phyloP scores from a whole-genome alignment of 169 alveolate genomes.

The Plasmodium vinckei region DNA sequence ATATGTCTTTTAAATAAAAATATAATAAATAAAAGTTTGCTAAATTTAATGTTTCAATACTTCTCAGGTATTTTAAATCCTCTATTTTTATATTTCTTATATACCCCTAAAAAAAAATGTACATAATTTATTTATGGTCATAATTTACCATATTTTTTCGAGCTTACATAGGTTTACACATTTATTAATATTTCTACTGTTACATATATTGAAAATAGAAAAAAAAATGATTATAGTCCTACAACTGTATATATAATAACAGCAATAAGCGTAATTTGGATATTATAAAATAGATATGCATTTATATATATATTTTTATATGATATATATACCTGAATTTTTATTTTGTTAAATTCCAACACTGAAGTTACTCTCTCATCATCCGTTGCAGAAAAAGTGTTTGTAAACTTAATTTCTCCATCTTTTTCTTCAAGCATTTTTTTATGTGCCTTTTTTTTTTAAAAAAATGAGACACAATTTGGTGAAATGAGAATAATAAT shows the following conservation, averaged over 20 bases:
- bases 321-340: conserved; percentile 18
- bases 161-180: no score
- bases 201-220: no score
- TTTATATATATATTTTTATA: not conserved
- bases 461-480: not conserved
- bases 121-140: no score
- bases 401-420: conserved; percentile 5
- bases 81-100: conserved; percentile 48
- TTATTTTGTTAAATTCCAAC: conserved; percentile 33
- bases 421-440: conserved; percentile 13
- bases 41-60: conserved; percentile 24
- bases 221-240: no score
- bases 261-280: no score
- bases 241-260: no score
- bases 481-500: no score
- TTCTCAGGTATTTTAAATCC: conserved; percentile 9
- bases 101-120: conserved; percentile 19
- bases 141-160: no score
- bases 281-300: not conserved
- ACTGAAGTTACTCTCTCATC: conserved; percentile 17
- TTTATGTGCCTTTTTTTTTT: not conserved
- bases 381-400: conserved; percentile 36
- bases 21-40: conserved; percentile 32
- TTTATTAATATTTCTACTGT: no score
- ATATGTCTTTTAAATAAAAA: conserved; percentile 34